Evolutionary conservation across 768 basidiomycete species (phyloP), one percentile per base, ranked within the genome.

Genomic region (Pluteus cervinus): DNA sequence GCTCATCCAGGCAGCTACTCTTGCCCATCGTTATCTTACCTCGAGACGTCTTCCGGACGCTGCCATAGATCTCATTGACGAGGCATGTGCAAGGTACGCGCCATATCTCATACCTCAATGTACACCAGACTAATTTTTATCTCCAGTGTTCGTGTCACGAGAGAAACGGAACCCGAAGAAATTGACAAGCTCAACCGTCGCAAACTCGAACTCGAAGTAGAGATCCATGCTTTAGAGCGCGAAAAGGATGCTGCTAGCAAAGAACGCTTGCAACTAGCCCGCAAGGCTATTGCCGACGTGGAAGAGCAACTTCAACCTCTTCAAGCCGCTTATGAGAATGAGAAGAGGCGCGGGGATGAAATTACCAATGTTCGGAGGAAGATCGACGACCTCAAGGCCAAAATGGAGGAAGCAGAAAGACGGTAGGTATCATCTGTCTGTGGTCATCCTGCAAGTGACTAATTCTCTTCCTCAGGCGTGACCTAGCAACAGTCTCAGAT

Each of bases 11-110:
- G 93, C 94, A 7, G 92, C 92, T 0, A 83, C 82, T 10, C 73
- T 99, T 40, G 94, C 94, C 2, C 86, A 90, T 58, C 88, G 94
- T 24, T 99, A 97, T 51, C 66, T 99, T 36, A 88, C 88, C 3
- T 79, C 79, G 10, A 69, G 87, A 45, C 69, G 83, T 23, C 64
- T 90, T 12, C 87, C 88, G 12, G 87, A 89, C 56, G 71, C 85
- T 11, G 92, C 92, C 10, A 93, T 94, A 47, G 92, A 96, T 61
- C 62, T 96, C 12, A 78, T 93, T 3, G 92, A 96, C 42, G 91
- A 96, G 57, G 90, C 90, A 33, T 88, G 87, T 54, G 86, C 88
- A 18, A 85, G 82, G 85, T 80, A 54, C 50, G 75, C 54, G 18
- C 17, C 17, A 31, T 26, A 30, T 4, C 47, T 36, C 5, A 7